Evolutionary conservation across 352 stramenopile species (phyloP), one percentile per base, ranked within the genome.

Genomic region (Pythium rishiriense): DNA sequence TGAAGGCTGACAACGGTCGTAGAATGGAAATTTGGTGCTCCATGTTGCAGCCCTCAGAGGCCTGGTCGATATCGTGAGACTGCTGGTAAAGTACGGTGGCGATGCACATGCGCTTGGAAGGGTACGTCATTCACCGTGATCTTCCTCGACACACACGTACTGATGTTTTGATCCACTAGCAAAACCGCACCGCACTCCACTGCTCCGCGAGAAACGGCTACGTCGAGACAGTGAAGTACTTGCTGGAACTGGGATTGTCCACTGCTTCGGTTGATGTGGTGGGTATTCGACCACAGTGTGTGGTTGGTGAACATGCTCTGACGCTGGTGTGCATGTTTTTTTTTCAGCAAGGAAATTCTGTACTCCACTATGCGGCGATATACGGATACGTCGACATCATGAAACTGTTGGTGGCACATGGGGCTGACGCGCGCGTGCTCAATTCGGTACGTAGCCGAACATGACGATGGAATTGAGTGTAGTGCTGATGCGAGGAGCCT

Each of bases 371-470:
- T 31, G 45, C 45, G 4, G 45, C 45, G 6, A 51, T 17, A 19
- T 10, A 15, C 17, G 47, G 47, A n/a, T 2, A 53, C 26, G 26
- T 53, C 47, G 25, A 14, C 47, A 53, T 26, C 28, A 25, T 53
- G 26, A 21, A 3, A 15, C 19, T 56, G 8, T 31, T 56, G 9
- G n/a, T 56, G 15, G 49, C 15, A 7, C 31, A 15, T 43, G 49
- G 49, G 28, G 49, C 49, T 1, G 49, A 56, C 21, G 31, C 29
- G n/a, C n/a, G n/a, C n/a, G n/a, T n/a, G n/a, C n/a, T n/a, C n/a
- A n/a, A n/a, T n/a, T n/a, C n/a, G n/a, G n/a, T n/a, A n/a, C n/a
- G n/a, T n/a, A n/a, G n/a, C n/a, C n/a, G n/a, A n/a, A n/a, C n/a
- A n/a, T n/a, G n/a, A n/a, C n/a, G n/a, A n/a, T n/a, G n/a, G n/a